Base-by-base conservation (phyloP, 768 basidiomycete species). In the Leucocoprinus leucothites region DNA sequence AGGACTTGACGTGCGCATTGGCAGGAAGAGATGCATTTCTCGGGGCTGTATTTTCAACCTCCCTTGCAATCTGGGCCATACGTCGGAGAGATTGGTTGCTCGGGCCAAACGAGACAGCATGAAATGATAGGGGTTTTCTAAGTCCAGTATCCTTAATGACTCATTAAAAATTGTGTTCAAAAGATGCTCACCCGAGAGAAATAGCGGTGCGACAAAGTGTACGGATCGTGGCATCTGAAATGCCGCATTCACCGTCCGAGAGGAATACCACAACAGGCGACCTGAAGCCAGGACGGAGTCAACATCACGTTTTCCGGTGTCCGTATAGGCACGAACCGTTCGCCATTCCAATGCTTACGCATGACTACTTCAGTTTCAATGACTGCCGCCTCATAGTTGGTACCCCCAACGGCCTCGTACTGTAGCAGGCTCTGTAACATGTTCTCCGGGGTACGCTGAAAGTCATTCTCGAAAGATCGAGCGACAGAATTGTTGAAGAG, bases 51-150 rank as follows among this genome's bases (percentile, higher is more conserved):
- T 69, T 75, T 57, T 83, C 77, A 2, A 75, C 70, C 44, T 79
- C 75, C 5, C 60, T 62, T 0, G 84, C 82, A n/a, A 84, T 72
- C 3, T 75, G 64, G 1, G 74, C 72, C 84, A 85, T 85, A 16
- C 74, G 68, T 22, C 71, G 71, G 21, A 86, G 65, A 41, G 26
- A 34, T n/a, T 56, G 40, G 26, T 56, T 56, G 19, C 40, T 61
- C 1, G 67, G 66, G 3, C 81, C 84, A 40, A 86, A 85, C 0
- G 79, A 74, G n/a, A 86, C 78, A 0, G 82, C 63, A 43, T 85
- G 84, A 61, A 85, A 80, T 0, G 82, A 82, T 1, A 82, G 67
- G 0, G 82, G 67, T 67, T 80, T 80, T 11, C 84, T 85, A 31
- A 11, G 1, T 9, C 47, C 28, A 19, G 14, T 47, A 40, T 25